Conservation (phyloP, 192 early-diverging fungal species). For the Coemansia sp. region DNA sequence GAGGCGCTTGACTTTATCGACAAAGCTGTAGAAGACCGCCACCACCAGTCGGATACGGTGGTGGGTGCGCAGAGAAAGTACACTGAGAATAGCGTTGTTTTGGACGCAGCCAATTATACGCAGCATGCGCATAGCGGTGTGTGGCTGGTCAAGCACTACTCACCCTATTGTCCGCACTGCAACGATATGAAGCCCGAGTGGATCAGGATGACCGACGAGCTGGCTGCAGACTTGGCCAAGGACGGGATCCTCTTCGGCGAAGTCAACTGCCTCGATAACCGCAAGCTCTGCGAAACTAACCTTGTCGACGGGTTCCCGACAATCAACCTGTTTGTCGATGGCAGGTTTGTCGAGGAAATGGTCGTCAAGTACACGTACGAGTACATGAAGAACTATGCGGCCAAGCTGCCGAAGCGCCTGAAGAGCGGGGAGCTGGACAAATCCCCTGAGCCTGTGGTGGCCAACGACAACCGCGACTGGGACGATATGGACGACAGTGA, state of each 20-base stretch:
- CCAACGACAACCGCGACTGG: constrained; percentile 48
- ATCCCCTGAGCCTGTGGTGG: constrained; percentile 26
- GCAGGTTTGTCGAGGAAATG: constrained; percentile 46
- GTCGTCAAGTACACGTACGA: constrained; percentile 27
- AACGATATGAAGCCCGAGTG: constrained; percentile 76
- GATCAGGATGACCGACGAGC: constrained; percentile 62
- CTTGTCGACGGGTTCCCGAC: constrained; percentile 61
- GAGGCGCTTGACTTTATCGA: constrained; percentile 24
- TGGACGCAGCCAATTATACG: constrained; percentile 56
- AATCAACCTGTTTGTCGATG: constrained; percentile 58
- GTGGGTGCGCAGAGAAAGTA: constrained; percentile 4
- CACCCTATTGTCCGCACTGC: constrained; percentile 88
- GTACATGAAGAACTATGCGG: constrained; percentile 46
- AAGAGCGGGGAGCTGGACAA: constrained; percentile 31
- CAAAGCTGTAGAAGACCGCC: constrained; percentile 1
- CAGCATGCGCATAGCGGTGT: constrained; percentile 55
- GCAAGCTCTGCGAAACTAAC: constrained; percentile 65
- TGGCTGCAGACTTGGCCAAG: constrained; percentile 27
- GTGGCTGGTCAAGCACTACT: constrained; percentile 88
- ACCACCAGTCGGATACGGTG: not conserved
- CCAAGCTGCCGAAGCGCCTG: constrained; percentile 28
- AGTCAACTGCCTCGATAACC: constrained; percentile 66
- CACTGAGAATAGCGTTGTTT: constrained; percentile 50
- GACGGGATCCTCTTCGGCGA: constrained; percentile 64
- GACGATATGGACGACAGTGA: constrained; percentile 25